Conservation (phyloP, 129 eudicot genomes). For the Helianthus tuberosus region DNA sequence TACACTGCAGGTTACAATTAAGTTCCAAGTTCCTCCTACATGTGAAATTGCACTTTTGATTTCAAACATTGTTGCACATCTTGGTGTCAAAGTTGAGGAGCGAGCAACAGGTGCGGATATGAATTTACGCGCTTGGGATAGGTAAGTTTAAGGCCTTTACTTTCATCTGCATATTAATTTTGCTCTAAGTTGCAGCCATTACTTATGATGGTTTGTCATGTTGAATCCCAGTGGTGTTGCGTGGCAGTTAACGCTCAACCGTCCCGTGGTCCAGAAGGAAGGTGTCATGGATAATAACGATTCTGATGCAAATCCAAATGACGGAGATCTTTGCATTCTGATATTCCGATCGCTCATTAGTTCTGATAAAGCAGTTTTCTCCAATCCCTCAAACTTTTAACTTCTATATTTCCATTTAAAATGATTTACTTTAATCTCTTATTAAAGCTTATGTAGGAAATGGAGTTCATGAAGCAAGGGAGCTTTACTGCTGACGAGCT, state of each 20-base stretch:
- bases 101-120: slow-evolving; percentile 73
- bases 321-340: slow-evolving; percentile 78
- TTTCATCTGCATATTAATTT: slow-evolving; percentile 12
- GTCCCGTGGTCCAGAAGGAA: slow-evolving; percentile 51
- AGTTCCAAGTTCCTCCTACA: slow-evolving; percentile 87
- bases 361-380: slow-evolving; percentile 80
- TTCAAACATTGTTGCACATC: slow-evolving; percentile 73
- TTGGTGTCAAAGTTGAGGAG: slow-evolving; percentile 74
- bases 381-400: slow-evolving; percentile 7
- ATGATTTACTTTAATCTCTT: not conserved
- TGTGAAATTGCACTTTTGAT: slow-evolving; percentile 76
- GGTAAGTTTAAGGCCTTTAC: slow-evolving; percentile 37
- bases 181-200: not conserved
- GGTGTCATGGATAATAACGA: slow-evolving; percentile 27
- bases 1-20: slow-evolving; percentile 67
- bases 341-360: slow-evolving; percentile 87
- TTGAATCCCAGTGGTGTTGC: slow-evolving; percentile 79
- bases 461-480: slow-evolving; percentile 89
- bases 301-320: slow-evolving; percentile 32
- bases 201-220: slow-evolving; percentile 17
- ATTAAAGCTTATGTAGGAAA: slow-evolving; percentile 55
- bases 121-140: slow-evolving; percentile 93
- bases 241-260: slow-evolving; percentile 86
- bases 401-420: not conserved
- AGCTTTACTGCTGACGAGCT: slow-evolving; percentile 76